Conservation (phyloP, 2,329 filamentous ascomycete genomes). For the Colletotrichum sp. region DNA sequence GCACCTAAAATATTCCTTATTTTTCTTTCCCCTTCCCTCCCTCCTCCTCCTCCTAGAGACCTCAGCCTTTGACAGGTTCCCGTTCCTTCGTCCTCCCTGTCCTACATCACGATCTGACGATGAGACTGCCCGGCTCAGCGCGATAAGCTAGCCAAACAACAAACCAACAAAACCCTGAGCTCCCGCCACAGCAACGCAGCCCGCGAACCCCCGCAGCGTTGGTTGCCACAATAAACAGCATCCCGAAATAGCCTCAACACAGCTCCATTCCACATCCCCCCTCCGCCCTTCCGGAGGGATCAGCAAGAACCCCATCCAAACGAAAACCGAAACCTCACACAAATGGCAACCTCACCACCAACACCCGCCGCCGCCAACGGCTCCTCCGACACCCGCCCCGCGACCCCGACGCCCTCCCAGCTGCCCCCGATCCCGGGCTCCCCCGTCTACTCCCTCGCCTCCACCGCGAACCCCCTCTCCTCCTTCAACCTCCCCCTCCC, state of each 20-base stretch:
- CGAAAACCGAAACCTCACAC: neutral
- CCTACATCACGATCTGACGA: neutral
- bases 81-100: neutral
- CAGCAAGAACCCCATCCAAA: neutral
- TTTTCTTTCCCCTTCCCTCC: neutral
- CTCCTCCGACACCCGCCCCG: conserved; percentile 37
- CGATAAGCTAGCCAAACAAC: neutral
- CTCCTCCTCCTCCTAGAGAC: neutral
- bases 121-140: neutral
- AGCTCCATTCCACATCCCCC: neutral
- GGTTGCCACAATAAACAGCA: neutral
- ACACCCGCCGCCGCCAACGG: conserved; percentile 24
- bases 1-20: neutral
- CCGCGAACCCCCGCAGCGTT: neutral
- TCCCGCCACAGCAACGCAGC: neutral
- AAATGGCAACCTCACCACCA: neutral
- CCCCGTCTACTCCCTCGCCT: conserved; percentile 68
- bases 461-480: conserved; percentile 65
- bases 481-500: conserved; percentile 64
- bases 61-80: neutral
- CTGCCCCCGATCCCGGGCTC: conserved; percentile 67
- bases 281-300: neutral
- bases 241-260: neutral
- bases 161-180: neutral
- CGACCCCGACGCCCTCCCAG: conserved; percentile 55